Base-by-base conservation (phyloP, 257 asterid genomes). In the Lantana camara region DNA sequence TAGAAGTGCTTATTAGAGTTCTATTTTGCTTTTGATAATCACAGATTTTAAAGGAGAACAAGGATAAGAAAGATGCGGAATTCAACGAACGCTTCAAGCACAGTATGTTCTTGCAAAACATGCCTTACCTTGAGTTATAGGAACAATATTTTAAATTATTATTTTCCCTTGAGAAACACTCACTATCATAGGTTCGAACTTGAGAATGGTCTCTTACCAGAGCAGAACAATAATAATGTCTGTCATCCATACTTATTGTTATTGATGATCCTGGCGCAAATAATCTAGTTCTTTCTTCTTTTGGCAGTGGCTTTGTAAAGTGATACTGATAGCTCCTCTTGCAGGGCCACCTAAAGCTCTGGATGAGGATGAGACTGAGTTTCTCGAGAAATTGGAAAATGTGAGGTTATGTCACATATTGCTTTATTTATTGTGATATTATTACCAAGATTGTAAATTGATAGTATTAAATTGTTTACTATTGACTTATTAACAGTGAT, bases 331-430 rank as follows among this genome's bases (percentile, higher is more conserved):
- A 37, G 23, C 60, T 59, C 53, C 51, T 62, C 61, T 61, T 73
- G 74, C 82, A 92, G 98, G 91, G 68, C 97, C 97, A 65, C 99
- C 99, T 7, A 93, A 90, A 81, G 95, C 99, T 52, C 75, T 93
- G 81, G 99, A 93, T 80, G 99, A 87, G 76, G 99, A 93, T 15
- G 99, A 93, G 86, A 82, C 94, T 0, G 96, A 93, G 78, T 93
- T 93, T 83, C 97, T 93, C 1, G 96, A 93, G 30, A 85, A 70
- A 22, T 46, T 84, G 62, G 97, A 93, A 61, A 73, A 48, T 88
- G 98, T 89, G 79, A 86, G 83, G 15, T 70, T 62, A 38, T 49
- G 9, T 71, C 23, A 60, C 46, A 61, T 72, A 34, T 64, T 22
- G 23, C n/a, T 40, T 65, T 51, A 4, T 35, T 67, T 1, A 20